Base-by-base conservation (phyloP, 2,329 filamentous ascomycete genomes). In the Colletotrichum gloeosporioides region DNA sequence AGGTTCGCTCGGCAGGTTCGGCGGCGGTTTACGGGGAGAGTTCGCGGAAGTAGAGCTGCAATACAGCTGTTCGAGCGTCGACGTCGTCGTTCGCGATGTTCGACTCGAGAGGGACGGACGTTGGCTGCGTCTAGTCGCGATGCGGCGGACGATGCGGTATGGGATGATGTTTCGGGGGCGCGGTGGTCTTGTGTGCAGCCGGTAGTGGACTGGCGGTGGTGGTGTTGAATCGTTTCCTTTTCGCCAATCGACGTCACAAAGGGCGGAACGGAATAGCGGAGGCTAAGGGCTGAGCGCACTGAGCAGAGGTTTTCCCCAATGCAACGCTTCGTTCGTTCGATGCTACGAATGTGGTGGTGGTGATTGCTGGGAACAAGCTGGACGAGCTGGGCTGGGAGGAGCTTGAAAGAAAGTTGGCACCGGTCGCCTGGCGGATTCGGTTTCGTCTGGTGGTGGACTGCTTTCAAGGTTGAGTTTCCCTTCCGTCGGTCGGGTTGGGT, bases 221-320 rank as follows among this genome's bases (percentile, higher is more conserved):
- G 62, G 29, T 63, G 68, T 39, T 61, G 66, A 69, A 36, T 59
- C 49, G 39, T n/a, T 67, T 72, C 57, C 29, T 36, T 57, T 63
- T 76, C 44, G 70, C 70, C 69, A 73, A 73, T 65, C 64, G 73
- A 76, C 73, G 73, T 76, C 73, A 76, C 73, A 64, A 34, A 73
- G 57, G 63, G 16, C 69, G 34, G 29, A 34, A 29, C 39, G 39
- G 39, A 44, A 44, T 32, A 71, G 57, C 57, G 36, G 64, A 34
- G 22, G 69, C 34, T 27, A 62, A 72, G 62, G 71, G 68, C 59
- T 68, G 18, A 39, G 67, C 22, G 61, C 72, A 71, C 61, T 66
- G 72, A 62, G 67, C 44, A 70, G 31, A 59, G 3, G 25, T 36
- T 44, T 34, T 49, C n/a, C 36, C 55, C 18, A 63, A 68, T 68